These are phyloP conservation scores for Gonium pectorale DNA, from an alignment of 139 green algal genomes.

Conservation along the genomic window DNA sequence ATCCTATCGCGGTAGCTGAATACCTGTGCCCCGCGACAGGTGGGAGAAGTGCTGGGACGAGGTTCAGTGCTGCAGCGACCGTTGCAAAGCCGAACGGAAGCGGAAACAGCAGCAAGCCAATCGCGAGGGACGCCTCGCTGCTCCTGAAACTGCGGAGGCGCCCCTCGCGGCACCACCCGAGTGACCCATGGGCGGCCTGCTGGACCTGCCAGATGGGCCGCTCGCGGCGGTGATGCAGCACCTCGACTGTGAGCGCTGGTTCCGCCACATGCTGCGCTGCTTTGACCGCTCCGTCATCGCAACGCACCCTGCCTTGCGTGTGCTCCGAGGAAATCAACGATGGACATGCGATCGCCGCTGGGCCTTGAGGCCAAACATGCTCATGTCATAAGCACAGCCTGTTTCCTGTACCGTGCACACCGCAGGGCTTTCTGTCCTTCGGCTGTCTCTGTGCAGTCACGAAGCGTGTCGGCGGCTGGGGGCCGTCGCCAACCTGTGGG, in stretches of 20 bases:
- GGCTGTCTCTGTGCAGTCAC: neutral
- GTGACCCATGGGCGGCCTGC: neutral
- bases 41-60: constrained; percentile 24
- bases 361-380: neutral
- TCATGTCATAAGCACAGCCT: neutral
- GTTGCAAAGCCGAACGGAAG: constrained; percentile 12
- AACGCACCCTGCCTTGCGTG: neutral
- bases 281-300: neutral
- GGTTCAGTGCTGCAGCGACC: constrained; percentile 13
- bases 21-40: neutral
- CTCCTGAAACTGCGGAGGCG: neutral
- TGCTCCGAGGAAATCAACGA: neutral
- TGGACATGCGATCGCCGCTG: neutral
- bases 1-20: neutral
- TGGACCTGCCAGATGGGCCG: neutral
- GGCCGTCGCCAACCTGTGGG: neutral
- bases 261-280: neutral
- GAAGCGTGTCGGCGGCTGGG: neutral
- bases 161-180: neutral
- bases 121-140: neutral
- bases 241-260: neutral
- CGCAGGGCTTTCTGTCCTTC: neutral
- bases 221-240: neutral
- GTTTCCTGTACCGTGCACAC: neutral
- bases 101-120: neutral